These are phyloP conservation scores for Adenanthera pavonina DNA, from an alignment of 306 rosid species.

Conservation along the genomic window DNA sequence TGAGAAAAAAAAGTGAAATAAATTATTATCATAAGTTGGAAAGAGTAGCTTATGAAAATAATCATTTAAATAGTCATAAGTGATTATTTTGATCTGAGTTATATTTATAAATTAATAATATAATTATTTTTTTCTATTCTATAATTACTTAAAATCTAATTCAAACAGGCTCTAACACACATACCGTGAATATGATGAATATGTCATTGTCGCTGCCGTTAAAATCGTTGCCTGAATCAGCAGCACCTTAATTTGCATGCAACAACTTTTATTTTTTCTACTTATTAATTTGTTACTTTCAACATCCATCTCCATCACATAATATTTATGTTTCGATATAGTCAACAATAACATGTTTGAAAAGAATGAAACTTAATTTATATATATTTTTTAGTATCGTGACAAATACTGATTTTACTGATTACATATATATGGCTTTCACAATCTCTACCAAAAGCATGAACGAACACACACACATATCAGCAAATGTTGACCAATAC, in stretches of 20 bases:
- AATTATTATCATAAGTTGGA: no score
- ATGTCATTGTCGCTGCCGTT: conserved; percentile 25
- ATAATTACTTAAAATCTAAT: no score
- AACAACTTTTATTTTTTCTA: conserved; percentile 8
- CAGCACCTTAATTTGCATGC: not conserved
- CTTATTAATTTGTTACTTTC: conserved; percentile 7
- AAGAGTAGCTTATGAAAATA: no score
- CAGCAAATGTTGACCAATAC: no score
- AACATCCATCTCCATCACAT: not conserved
- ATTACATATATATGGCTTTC: not conserved
- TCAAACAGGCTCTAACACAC: no score
- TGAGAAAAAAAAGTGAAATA: no score
- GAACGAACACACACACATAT: not conserved
- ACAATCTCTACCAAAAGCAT: not conserved
- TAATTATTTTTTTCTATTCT: no score
- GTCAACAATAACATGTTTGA: not conserved
- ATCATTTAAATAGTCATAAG: no score
- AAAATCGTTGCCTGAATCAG: conserved; percentile 11
- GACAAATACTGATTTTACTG: not conserved
- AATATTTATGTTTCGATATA: not conserved
- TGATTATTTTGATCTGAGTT: no score
- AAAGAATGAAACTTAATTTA: not conserved
- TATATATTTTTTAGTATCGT: not conserved
- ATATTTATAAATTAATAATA: no score
- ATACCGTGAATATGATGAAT: not conserved